Percentiles rank a stretch among this genome's conserved stretches.
Conservation (phyloP, 176 grass and related monocot species). For the Rhynchospora tenuis region DNA sequence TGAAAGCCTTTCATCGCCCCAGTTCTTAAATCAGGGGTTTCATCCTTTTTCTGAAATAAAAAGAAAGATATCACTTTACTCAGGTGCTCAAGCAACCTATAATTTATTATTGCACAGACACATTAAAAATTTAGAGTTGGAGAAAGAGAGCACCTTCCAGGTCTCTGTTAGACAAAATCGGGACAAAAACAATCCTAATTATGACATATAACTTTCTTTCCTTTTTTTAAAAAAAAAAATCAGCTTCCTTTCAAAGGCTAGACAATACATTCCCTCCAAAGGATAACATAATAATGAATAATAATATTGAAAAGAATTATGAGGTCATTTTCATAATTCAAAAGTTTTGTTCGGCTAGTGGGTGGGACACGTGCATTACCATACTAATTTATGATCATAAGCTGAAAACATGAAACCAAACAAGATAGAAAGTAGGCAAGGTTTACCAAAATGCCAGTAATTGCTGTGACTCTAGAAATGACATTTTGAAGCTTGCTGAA, state of each 20-base stretch:
- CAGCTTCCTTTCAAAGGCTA: no score
- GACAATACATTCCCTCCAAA: no score
- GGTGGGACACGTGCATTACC: neutral
- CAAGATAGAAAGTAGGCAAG: neutral
- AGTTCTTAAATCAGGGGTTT: constrained; percentile 45
- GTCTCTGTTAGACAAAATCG: no score
- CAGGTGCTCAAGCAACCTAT: neutral
- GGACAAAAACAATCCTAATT: no score
- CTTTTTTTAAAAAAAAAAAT: no score
- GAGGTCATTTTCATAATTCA: neutral
- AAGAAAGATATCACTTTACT: neutral
- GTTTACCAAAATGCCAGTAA: constrained; percentile 70
- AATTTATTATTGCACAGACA: neutral
- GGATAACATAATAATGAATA: no score
- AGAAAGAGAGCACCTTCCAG: no score
- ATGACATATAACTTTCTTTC: no score
- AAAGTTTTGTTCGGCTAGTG: neutral
- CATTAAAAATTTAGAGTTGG: no score
- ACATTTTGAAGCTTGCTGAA: constrained; percentile 55
- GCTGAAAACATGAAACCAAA: neutral
- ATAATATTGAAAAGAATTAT: neutral
- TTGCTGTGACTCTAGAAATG: constrained; percentile 71
- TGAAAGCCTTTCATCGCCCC: constrained; percentile 80
- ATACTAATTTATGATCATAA: neutral
- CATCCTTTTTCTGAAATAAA: constrained; percentile 50